Base-by-base conservation (phyloP, 495 filamentous ascomycete genomes). In the Penicillium fimorum region DNA sequence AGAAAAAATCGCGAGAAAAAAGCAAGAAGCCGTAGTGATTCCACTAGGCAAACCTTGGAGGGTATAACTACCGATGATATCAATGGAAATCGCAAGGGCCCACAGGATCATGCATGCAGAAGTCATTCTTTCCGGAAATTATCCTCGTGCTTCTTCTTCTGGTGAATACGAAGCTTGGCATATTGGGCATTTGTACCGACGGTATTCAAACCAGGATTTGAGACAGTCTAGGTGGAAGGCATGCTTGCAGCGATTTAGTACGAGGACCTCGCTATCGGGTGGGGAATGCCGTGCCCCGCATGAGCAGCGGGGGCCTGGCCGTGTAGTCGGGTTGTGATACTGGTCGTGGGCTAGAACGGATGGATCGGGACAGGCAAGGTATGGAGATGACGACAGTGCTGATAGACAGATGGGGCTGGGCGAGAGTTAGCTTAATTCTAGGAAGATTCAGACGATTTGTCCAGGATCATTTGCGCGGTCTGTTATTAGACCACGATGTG, bases 201-300 rank as follows among this genome's bases (percentile, higher is more conserved):
- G 55, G 48, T 73, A 67, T 49, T 68, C 61, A 45, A 73, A 69
- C 70, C 68, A 75, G 40, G 69, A 67, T 9, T 59, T 62, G 6
- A 75, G 58, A 61, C 72, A 75, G 4, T 51, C 24, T 1, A 60
- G 50, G 32, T 75, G 71, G 45, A 75, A 75, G 18, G 63, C 67
- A 47, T 75, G 72, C 50, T 66, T 60, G 59, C 72, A 75, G 18
- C 60, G 58, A 24, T 63, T 71, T 13, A 75, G 50, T 5, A 75
- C 60, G 20, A 70, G 24, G 4, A 70, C 54, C 10, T 55, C 42
- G 41, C 55, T 64, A 17, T 57, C 47, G 10, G 47, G 42, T 24
- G 42, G 18, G 10, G 35, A 2, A 18, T 55, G 42, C 5, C 30
- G 33, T 9, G 47, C 43, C 35, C 43, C 49, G 48, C 41, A 60